phyloP scores from a whole-genome alignment of 768 basidiomycete genomes.

The Boletus subparvulus region DNA sequence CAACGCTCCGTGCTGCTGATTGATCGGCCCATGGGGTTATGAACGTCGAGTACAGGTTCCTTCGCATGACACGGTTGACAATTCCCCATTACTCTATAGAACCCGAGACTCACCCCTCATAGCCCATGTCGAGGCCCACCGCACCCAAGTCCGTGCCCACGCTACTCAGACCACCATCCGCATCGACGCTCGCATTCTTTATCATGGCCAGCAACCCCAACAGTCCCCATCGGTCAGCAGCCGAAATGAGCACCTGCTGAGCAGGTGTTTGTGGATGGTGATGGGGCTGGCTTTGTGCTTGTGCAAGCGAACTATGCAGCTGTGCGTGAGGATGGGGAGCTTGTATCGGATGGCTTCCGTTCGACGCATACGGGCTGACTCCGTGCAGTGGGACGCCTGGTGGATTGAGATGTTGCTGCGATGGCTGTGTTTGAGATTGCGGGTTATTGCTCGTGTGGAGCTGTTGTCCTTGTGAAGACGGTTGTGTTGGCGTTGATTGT shows the following conservation, averaged over 20 bases:
- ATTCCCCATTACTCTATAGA: constrained; percentile 16
- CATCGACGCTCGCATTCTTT: constrained; percentile 71
- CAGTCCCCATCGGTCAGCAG: constrained; percentile 95
- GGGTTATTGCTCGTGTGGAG: constrained; percentile 35
- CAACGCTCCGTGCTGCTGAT: constrained; percentile 78
- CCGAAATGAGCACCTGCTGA: constrained; percentile 88
- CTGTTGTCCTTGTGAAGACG: constrained; percentile 31
- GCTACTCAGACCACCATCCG: constrained; percentile 77
- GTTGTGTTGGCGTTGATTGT: constrained; percentile 21
- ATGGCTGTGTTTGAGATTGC: constrained; percentile 32
- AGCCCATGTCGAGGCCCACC: constrained; percentile 88
- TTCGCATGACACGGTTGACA: constrained; percentile 27
- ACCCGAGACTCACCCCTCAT: constrained; percentile 63
- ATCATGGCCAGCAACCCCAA: constrained; percentile 83
- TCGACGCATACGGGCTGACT: constrained; percentile 35
- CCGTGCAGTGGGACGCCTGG: constrained; percentile 45
- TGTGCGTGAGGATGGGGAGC: constrained; percentile 36
- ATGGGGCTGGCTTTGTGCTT: constrained; percentile 34
- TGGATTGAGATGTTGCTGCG: constrained; percentile 52
- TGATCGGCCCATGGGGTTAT: constrained; percentile 97
- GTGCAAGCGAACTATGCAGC: constrained; percentile 30
- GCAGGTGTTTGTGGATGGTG: constrained; percentile 84
- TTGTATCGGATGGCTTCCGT: constrained; percentile 37
- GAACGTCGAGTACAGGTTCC: constrained; percentile 88
- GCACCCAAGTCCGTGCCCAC: constrained; percentile 91